Base-by-base conservation (phyloP, 176 grass and related monocot genomes). In the Avena insularis region DNA sequence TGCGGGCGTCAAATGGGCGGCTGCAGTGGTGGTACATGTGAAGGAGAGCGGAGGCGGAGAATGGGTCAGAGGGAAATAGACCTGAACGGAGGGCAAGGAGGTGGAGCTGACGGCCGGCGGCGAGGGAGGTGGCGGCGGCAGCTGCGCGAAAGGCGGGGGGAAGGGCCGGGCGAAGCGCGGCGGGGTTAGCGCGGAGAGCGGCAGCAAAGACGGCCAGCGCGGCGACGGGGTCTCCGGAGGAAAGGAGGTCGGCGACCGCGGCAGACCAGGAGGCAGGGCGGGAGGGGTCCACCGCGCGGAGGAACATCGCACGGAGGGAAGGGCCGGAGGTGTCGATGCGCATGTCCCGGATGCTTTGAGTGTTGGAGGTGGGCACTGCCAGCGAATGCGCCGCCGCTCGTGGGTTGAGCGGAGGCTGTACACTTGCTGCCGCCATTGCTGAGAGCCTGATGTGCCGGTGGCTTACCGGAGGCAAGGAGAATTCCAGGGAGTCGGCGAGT, bases 1-100 rank as follows among this genome's bases (percentile, higher is more conserved):
- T 83, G 17, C 89, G 92, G 59, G 95, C 95, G 59, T 97, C 92
- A n/a, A 63, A 40, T 5, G 90, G 91, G 23, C 87, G 17, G 55
- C 80, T 55, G 84, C 95, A 97, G 45, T 86, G 86, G 60, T 93
- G 83, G 75, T 97, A 97, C 95, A 97, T 97, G 69, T 97, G 86
- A 75, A 97, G 77, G 63, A 97, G 88, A 9, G 95, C 82, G 38
- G 95, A 97, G 61, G 90, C 86, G 27, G 91, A 62, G 85, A 92
- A 97, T 0, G 86, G 82, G 62, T 97, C 91, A 12, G 88, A 86
- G 15, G 89, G 88, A 61, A 94, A 87, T 65, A 94, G 85, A 6
- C 95, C 95, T 9, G 91, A 68, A 3, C 90, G 88, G 16, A 97
- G 60, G 17, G 92, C 77, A 27, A 94, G 75, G 67, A 94, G 86